Evolutionary conservation across 2,329 filamentous ascomycete genomes (phyloP), one percentile per base, ranked within the genome.

Genomic region (Teratosphaeria gauchensis): DNA sequence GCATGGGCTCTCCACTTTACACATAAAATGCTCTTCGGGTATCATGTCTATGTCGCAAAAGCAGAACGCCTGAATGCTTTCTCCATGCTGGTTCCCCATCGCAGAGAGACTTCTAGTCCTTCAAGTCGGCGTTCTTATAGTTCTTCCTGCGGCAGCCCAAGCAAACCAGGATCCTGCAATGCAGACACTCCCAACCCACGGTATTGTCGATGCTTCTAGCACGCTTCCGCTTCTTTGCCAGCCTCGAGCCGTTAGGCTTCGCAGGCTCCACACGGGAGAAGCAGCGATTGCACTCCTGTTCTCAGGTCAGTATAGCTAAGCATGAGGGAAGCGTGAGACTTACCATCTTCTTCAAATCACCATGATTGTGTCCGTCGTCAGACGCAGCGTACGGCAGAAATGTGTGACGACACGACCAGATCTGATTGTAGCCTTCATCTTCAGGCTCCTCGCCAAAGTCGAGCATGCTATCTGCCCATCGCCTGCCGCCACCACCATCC

Each of bases 361-460:
- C 66, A 33, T 61, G 59, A 32, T 65, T 54, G 51, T 58, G 33
- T 3, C 54, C 57, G 35, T 64, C 59, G 2, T 59, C 38, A 3
- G 57, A 46, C 8, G 24, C 11, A 1, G 53, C 11, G 48, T 61
- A 65, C 5, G 30, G 53, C n/a, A 24, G 19, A 57, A 65, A 69
- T 4, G 30, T 2, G 55, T 71, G 69, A 2, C 33, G 4, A 59
- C 69, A 71, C 6, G 63, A 63, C 67, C 69, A 70, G 4, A 66
- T 33, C 48, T 67, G 65, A 11, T n/a, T 16, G 6, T 38, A 4
- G 4, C 35, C 28, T 16, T 62, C 56, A 19, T 73, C 68, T 0
- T 61, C 64, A 4, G 73, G 73, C 57, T 76, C 73, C 0, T 67
- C 64, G 32, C 74, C 74, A 53, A 77, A 76, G 59, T 74, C 58